These are phyloP conservation scores for Aspergillus pseudoterreus DNA, from an alignment of 2,329 filamentous ascomycete species.

Conservation along the genomic window DNA sequence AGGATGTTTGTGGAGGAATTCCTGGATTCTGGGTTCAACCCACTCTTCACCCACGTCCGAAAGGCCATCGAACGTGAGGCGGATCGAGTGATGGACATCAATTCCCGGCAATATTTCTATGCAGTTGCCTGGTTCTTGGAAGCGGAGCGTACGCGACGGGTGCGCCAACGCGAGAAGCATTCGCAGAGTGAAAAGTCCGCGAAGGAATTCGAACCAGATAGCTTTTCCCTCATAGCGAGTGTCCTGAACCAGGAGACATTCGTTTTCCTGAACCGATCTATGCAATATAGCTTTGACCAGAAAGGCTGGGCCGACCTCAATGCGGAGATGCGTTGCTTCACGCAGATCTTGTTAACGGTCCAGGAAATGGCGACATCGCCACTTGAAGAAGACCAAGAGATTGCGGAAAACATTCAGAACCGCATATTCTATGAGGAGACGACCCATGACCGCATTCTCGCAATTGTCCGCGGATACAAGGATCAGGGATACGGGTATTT, in stretches of 20 bases:
- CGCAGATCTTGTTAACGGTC: slow-evolving; percentile 85
- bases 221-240: slow-evolving; percentile 80
- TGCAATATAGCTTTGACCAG: slow-evolving; percentile 73
- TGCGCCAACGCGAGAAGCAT: slow-evolving; percentile 52
- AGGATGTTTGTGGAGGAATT: slow-evolving; percentile 87
- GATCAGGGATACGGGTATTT: slow-evolving; percentile 92
- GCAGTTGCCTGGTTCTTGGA: slow-evolving; percentile 88
- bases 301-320: slow-evolving; percentile 87
- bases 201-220: slow-evolving; percentile 62
- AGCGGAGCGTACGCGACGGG: slow-evolving; percentile 72
- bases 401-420: slow-evolving; percentile 93
- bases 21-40: slow-evolving; percentile 92
- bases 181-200: slow-evolving; percentile 46
- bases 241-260: slow-evolving; percentile 96
- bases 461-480: slow-evolving; percentile 80
- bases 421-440: slow-evolving; percentile 98
- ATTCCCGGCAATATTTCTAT: slow-evolving; percentile 86
- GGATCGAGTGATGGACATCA: slow-evolving; percentile 71
- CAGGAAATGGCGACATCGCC: slow-evolving; percentile 85
- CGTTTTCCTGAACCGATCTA: slow-evolving; percentile 76
- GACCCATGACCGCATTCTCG: slow-evolving; percentile 81
- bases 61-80: slow-evolving; percentile 89
- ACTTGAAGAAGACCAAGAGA: slow-evolving; percentile 92
- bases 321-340: slow-evolving; percentile 89
- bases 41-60: slow-evolving; percentile 77